phyloP scores from a whole-genome alignment of 208 protist genomes.

The Leishmania braziliensis region DNA sequence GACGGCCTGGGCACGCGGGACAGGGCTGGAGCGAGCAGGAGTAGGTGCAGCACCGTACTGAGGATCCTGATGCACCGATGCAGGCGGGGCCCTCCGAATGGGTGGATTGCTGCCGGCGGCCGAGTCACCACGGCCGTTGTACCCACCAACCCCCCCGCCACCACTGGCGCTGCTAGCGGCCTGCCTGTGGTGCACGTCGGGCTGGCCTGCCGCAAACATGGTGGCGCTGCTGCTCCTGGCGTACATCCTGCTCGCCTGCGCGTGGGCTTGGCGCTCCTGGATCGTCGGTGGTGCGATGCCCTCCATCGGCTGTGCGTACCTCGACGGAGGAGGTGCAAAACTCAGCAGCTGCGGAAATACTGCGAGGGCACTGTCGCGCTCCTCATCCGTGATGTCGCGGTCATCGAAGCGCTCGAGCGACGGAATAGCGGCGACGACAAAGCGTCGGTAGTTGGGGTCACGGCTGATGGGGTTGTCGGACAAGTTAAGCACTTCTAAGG shows the following conservation, averaged over 20 bases:
- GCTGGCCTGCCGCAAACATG: background rate
- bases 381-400: conserved; percentile 62
- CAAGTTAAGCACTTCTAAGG: conserved; percentile 78
- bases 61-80: conserved; percentile 6
- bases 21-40: background rate
- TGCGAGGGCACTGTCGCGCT: conserved; percentile 62
- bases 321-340: conserved; percentile 77
- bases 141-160: background rate
- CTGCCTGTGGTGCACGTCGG: background rate
- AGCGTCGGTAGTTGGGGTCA: conserved; percentile 89
- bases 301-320: conserved; percentile 60
- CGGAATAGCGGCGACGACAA: conserved; percentile 83
- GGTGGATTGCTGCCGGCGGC: conserved; percentile 12
- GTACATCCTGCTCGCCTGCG: conserved; percentile 6
- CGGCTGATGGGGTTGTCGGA: conserved; percentile 86
- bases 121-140: conserved; percentile 1
- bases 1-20: conserved; percentile 7
- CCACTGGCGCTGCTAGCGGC: background rate
- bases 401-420: conserved; percentile 78
- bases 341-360: conserved; percentile 80
- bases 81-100: conserved; percentile 15
- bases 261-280: conserved; percentile 26
- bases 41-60: background rate
- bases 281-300: conserved; percentile 26
- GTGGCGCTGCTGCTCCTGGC: background rate